phyloP scores from a whole-genome alignment of 352 stramenopile species.

The Phytopythium vexans region DNA sequence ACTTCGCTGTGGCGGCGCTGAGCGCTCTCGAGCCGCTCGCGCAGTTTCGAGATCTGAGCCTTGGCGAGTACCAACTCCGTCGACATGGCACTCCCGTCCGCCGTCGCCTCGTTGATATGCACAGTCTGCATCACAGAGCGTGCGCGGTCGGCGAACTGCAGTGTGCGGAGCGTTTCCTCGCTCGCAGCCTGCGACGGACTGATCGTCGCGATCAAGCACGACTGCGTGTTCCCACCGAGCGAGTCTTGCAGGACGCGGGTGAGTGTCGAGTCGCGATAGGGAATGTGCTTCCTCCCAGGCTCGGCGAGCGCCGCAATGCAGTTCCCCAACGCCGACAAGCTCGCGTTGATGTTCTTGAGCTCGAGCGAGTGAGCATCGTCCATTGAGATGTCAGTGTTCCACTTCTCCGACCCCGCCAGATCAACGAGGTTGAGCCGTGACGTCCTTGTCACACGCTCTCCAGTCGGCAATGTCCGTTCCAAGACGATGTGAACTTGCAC shows the following conservation, averaged over 20 bases:
- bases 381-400: slow-evolving; percentile 77
- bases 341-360: slow-evolving; percentile 91
- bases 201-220: slow-evolving; percentile 70
- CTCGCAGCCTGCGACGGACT: slow-evolving; percentile 33
- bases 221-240: slow-evolving; percentile 69
- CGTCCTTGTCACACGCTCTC: slow-evolving; percentile 10
- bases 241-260: slow-evolving; percentile 87
- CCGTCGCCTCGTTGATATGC: slow-evolving; percentile 61
- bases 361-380: slow-evolving; percentile 70
- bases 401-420: slow-evolving; percentile 78
- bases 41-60: slow-evolving; percentile 53
- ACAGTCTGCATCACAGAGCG: slow-evolving; percentile 72
- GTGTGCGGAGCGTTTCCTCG: slow-evolving; percentile 74
- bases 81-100: slow-evolving; percentile 12
- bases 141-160: slow-evolving; percentile 77
- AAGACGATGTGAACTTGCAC: slow-evolving; percentile 82
- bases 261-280: slow-evolving; percentile 87
- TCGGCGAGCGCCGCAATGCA: slow-evolving; percentile 87
- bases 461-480: slow-evolving; percentile 10
- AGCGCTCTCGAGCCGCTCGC: slow-evolving; percentile 43
- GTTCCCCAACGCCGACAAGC: slow-evolving; percentile 87
- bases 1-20: slow-evolving; percentile 43
- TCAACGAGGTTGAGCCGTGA: slow-evolving; percentile 79
- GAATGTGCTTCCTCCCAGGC: slow-evolving; percentile 84
- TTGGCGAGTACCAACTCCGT: slow-evolving; percentile 60